Percentiles rank a stretch among this genome's conserved stretches.
Conservation (phyloP, 371 early-diverging fungal genomes). For the Mucor lusitanicus region DNA sequence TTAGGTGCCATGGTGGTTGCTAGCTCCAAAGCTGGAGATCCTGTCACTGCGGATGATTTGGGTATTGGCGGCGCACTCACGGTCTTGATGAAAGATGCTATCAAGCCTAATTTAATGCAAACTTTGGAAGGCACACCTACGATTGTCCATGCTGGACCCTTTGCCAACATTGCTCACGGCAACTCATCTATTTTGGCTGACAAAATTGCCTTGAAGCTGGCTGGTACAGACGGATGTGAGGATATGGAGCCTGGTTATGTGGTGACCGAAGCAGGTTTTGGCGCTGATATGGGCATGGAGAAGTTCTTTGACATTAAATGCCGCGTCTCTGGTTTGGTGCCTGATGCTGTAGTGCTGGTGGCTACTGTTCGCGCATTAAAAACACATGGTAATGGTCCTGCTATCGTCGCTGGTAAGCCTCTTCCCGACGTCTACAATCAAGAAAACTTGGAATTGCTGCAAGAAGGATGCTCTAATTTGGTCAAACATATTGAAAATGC, state of each 20-base stretch:
- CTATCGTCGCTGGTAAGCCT: constrained; percentile 90
- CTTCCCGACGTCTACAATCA: constrained; percentile 82
- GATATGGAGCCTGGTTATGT: constrained; percentile 82
- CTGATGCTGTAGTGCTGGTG: constrained; percentile 90
- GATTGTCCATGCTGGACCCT: constrained; percentile 97
- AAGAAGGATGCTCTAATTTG: constrained; percentile 84
- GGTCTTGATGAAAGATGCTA: constrained; percentile 96
- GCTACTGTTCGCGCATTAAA: constrained; percentile 94
- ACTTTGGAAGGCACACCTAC: constrained; percentile 97
- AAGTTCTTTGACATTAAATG: constrained; percentile 99
- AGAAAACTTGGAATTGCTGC: constrained; percentile 85
- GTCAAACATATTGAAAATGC: constrained; percentile 90
- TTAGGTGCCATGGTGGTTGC: constrained; percentile 96
- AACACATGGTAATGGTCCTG: constrained; percentile 97
- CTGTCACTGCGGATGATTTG: constrained; percentile 93
- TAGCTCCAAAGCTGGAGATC: constrained; percentile 74
- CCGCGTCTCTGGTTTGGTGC: constrained; percentile 83
- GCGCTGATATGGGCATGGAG: constrained; percentile 99
- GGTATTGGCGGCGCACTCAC: constrained; percentile 95
- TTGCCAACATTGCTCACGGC: constrained; percentile 98
- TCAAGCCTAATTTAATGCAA: constrained; percentile 97
- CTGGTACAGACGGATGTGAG: constrained; percentile 64
- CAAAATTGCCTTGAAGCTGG: constrained; percentile 89
- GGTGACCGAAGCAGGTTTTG: constrained; percentile 97
- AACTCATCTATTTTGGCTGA: constrained; percentile 95